Conservation (phyloP, 2,329 filamentous ascomycete genomes). For the Chaetomiaceae sp. region DNA sequence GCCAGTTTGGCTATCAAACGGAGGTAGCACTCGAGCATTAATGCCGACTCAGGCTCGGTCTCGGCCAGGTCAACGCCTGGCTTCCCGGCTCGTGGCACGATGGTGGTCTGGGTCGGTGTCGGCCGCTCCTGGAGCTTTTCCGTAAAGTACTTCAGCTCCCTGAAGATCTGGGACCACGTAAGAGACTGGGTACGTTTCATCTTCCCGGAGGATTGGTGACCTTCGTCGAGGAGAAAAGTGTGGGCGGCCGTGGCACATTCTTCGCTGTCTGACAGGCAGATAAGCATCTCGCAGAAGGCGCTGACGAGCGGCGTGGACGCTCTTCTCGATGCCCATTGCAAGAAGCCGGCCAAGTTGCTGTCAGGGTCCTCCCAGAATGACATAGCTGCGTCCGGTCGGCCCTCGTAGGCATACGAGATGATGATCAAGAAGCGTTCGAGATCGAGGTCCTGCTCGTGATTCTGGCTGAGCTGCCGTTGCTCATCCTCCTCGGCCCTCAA, state of each 20-base stretch:
- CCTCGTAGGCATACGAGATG: constrained; percentile 86
- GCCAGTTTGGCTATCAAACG: constrained; percentile 79
- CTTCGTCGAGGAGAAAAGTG: constrained; percentile 83
- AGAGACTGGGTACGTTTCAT: constrained; percentile 77
- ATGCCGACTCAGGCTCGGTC: constrained; percentile 81
- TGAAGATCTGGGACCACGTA: constrained; percentile 89
- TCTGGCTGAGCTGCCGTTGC: constrained; percentile 62
- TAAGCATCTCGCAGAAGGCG: constrained; percentile 94
- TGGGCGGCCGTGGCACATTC: constrained; percentile 81
- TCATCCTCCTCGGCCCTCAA: constrained; percentile 86
- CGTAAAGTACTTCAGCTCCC: constrained; percentile 80
- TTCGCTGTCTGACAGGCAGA: constrained; percentile 76
- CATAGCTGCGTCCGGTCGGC: constrained; percentile 73
- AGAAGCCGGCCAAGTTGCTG: constrained; percentile 86
- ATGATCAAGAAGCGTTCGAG: constrained; percentile 88
- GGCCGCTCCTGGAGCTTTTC: constrained; percentile 70
- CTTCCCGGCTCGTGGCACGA: constrained; percentile 51
- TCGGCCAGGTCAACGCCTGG: constrained; percentile 63
- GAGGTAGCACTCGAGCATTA: constrained; percentile 94
- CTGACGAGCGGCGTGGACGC: constrained; percentile 94
- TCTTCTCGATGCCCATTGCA: constrained; percentile 93
- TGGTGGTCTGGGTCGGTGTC: constrained; percentile 43
- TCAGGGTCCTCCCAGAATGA: constrained; percentile 91
- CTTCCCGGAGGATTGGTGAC: constrained; percentile 65
- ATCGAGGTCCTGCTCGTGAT: constrained; percentile 62